Evolutionary conservation across 192 early-diverging fungal genomes (phyloP).

Genomic region (Backusella psychrophila): DNA sequence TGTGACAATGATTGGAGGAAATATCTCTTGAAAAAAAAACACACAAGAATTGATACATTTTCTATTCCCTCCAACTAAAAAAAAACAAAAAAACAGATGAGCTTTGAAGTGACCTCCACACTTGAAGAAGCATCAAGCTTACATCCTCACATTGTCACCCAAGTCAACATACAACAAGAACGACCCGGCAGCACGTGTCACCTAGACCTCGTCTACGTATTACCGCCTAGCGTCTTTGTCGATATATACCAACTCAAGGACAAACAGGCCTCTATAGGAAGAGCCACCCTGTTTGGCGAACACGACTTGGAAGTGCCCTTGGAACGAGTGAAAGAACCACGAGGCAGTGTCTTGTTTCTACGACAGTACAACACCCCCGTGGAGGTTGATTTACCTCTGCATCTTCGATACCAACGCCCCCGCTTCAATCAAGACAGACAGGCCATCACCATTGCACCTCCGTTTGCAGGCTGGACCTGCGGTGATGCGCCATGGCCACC

Average conservation of each 20-base stretch:
- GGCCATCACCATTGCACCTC: conserved; percentile 10
- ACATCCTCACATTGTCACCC: conserved; percentile 16
- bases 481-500: not conserved
- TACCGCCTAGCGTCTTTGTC: conserved; percentile 30
- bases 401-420: conserved; percentile 24
- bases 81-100: not conserved
- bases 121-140: conserved; percentile 3
- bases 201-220: conserved; percentile 23
- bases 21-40: not conserved
- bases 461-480: conserved; percentile 33
- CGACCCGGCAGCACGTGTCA: not conserved
- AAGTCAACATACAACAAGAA: not conserved
- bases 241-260: conserved; percentile 22
- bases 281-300: conserved; percentile 16
- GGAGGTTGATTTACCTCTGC: conserved; percentile 17
- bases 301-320: conserved; percentile 22
- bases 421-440: not conserved
- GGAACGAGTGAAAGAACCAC: conserved; percentile 11
- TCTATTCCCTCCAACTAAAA: too few relatives aligned
- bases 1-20: conserved; percentile 2
- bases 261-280: not conserved
- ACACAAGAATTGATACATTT: not conserved
- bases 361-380: not conserved
- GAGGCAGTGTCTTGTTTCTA: conserved; percentile 20
- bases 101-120: not conserved